phyloP scores from a whole-genome alignment of 163 green algal species.

The Picocystis sp. region DNA sequence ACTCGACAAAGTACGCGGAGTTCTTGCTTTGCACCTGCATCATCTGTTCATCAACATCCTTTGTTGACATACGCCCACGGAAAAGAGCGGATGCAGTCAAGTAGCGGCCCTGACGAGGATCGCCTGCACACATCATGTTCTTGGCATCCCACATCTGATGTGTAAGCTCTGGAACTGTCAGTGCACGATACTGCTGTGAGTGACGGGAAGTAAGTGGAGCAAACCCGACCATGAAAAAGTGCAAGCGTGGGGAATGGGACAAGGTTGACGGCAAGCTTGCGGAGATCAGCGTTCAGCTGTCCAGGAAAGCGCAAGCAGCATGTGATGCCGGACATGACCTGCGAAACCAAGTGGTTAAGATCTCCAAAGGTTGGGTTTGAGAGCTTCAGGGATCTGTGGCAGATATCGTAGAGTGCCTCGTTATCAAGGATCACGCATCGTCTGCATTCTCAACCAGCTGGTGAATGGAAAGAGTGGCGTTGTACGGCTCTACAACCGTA shows the following conservation, averaged over 20 bases:
- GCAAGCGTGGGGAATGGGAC: constrained; percentile 4
- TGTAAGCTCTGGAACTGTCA: constrained; percentile 4
- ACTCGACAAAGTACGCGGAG: constrained; percentile 7
- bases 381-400: constrained; percentile 5
- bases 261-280: too few species aligned
- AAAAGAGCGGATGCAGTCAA: constrained; percentile 4
- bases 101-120: constrained; percentile 2
- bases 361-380: constrained; percentile 6
- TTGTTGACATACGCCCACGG: constrained; percentile 1
- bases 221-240: constrained; percentile 7
- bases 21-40: constrained; percentile 5
- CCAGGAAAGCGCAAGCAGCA: constrained; percentile 5
- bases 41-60: constrained; percentile 7
- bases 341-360: constrained; percentile 6
- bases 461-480: constrained; percentile 3
- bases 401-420: constrained; percentile 7
- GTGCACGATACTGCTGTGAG: constrained; percentile 3
- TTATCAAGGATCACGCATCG: constrained; percentile 6
- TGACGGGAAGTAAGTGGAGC: neutral
- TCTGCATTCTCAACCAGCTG: constrained; percentile 6
- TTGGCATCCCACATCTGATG: constrained; percentile 8
- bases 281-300: constrained; percentile 6
- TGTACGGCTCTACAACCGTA: constrained; percentile 7
- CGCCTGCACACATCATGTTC: constrained; percentile 3
- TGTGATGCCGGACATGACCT: constrained; percentile 4